These are phyloP conservation scores for Ogataea parapolymorpha DNA, from an alignment of 805 yeast genomes.

Conservation along the genomic window DNA sequence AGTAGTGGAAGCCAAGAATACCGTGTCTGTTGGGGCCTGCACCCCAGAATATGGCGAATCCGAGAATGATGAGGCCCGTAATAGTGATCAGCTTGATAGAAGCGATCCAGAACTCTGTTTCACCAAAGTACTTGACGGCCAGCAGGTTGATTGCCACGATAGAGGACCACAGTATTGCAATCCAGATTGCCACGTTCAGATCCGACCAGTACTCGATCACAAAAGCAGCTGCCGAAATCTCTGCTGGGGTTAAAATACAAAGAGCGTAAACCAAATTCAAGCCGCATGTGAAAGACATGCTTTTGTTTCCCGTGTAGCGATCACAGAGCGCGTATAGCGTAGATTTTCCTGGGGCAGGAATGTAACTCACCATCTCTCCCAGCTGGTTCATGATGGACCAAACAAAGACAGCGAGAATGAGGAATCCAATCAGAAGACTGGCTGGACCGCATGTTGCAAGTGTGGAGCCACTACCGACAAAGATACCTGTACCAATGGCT, in stretches of 20 bases:
- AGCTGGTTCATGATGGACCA: slow-evolving; percentile 61
- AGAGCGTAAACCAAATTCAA: slow-evolving; percentile 35
- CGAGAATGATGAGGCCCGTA: slow-evolving; percentile 54
- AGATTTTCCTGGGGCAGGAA: slow-evolving; percentile 55
- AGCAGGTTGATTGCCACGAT: slow-evolving; percentile 44
- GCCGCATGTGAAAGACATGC: slow-evolving; percentile 34
- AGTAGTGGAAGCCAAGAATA: slow-evolving; percentile 63
- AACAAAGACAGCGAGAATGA: slow-evolving; percentile 60
- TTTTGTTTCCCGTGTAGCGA: slow-evolving; percentile 29
- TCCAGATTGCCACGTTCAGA: slow-evolving; percentile 57
- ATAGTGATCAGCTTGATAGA: slow-evolving; percentile 63
- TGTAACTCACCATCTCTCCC: slow-evolving; percentile 63
- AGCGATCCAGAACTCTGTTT: slow-evolving; percentile 64
- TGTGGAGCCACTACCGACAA: slow-evolving; percentile 48
- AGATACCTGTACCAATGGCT: slow-evolving; percentile 63
- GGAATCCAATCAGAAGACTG: slow-evolving; percentile 52
- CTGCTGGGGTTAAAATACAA: slow-evolving; percentile 38
- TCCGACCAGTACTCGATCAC: slow-evolving; percentile 58
- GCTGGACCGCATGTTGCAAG: slow-evolving; percentile 31
- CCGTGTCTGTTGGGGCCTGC: slow-evolving; percentile 55
- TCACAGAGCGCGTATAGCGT: slow-evolving; percentile 27
- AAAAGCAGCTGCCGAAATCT: slow-evolving; percentile 59
- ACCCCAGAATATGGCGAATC: slow-evolving; percentile 57
- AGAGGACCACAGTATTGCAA: slow-evolving; percentile 47
- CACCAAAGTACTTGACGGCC: slow-evolving; percentile 41